Conservation (phyloP, 306 rosid genomes). For the Fagus crenata region DNA sequence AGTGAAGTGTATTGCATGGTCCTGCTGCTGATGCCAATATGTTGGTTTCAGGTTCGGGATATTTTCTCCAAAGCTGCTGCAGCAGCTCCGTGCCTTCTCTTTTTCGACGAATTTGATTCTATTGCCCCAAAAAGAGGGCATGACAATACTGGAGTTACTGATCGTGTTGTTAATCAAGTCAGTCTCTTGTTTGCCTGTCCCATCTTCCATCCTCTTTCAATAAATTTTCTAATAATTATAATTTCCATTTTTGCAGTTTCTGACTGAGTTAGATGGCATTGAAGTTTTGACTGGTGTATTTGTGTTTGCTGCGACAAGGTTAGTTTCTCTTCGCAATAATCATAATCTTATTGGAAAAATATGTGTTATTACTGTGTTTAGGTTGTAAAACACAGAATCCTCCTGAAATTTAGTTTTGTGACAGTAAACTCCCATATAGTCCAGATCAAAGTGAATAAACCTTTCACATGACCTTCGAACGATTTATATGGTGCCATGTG, state of each 20-base stretch:
- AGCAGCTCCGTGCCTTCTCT: constrained; percentile 94
- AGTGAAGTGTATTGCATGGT: background rate
- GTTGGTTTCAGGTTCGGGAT: constrained; percentile 81
- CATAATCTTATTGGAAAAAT: background rate
- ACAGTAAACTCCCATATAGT: background rate
- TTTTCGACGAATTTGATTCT: constrained; percentile 96
- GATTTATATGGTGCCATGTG: background rate
- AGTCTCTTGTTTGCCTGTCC: constrained; percentile 27
- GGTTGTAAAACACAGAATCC: background rate
- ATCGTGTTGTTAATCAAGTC: constrained; percentile 97
- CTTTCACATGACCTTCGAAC: background rate
- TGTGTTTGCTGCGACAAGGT: constrained; percentile 99
- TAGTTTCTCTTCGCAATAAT: constrained; percentile 34
- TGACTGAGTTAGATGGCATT: constrained; percentile 94
- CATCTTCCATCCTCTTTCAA: background rate
- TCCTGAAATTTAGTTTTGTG: background rate
- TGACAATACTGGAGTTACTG: constrained; percentile 98
- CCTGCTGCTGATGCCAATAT: constrained; percentile 24
- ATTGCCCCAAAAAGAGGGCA: constrained; percentile 99
- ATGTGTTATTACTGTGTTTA: background rate
- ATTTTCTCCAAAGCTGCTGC: constrained; percentile 93
- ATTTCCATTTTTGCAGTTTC: constrained; percentile 64
- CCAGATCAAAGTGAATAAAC: background rate
- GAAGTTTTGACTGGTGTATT: constrained; percentile 93
- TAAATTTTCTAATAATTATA: constrained; percentile 33